These are phyloP conservation scores for Backusella australiensis DNA, from an alignment of 192 early-diverging fungal genomes.

Conservation along the genomic window DNA sequence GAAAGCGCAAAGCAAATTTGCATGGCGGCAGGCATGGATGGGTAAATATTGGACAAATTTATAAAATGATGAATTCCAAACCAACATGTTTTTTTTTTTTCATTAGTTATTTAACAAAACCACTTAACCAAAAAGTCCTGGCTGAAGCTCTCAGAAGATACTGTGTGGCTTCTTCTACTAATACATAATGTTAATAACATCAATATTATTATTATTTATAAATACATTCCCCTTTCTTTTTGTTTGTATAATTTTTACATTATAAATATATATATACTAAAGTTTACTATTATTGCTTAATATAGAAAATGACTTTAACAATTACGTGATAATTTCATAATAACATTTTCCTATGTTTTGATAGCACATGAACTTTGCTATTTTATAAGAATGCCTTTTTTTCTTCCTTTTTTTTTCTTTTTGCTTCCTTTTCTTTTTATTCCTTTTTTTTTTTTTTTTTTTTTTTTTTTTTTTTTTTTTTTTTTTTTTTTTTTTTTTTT, in stretches of 20 bases:
- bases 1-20: conserved; percentile 46
- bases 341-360: not conserved
- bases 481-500: not conserved
- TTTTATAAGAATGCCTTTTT: not conserved
- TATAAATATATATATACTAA: not conserved
- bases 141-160: conserved; percentile 10
- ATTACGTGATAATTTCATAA: not conserved
- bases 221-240: not conserved
- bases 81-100: not conserved
- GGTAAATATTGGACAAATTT: conserved; percentile 20
- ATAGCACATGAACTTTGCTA: not conserved
- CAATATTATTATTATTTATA: not conserved
- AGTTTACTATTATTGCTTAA: not conserved
- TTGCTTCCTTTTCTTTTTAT: not conserved
- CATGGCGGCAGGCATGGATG: conserved; percentile 47
- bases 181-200: not conserved
- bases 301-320: not conserved
- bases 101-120: conserved; percentile 15
- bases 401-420: not conserved
- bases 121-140: conserved; percentile 14
- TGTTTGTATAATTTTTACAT: not conserved
- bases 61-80: not conserved
- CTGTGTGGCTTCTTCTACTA: not conserved
- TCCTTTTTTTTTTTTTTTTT: not conserved
- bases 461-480: not conserved